Conservation (phyloP, 2,329 filamentous ascomycete species). For the Fusarium sp. region DNA sequence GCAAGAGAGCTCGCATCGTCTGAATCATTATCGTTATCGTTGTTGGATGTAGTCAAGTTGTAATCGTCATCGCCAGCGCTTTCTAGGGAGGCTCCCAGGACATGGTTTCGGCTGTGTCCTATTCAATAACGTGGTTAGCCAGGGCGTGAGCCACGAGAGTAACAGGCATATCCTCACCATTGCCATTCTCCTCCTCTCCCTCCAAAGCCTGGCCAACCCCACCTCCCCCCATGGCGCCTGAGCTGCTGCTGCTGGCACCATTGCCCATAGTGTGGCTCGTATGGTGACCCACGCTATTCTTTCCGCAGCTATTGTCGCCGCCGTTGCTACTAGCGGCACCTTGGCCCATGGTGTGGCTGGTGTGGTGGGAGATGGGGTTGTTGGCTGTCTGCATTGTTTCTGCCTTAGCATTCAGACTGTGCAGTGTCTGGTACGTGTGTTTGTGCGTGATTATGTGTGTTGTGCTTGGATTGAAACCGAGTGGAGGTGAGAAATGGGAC, state of each 20-base stretch:
- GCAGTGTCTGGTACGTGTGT: not conserved
- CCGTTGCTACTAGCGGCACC: slow-evolving; percentile 47
- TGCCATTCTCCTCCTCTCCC: slow-evolving; percentile 4
- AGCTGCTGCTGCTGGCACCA: slow-evolving; percentile 37
- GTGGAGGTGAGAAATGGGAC: too few relatives aligned
- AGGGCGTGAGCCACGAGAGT: not conserved
- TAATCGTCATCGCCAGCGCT: not conserved
- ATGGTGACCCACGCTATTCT: slow-evolving; percentile 41
- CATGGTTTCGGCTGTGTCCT: slow-evolving; percentile 11
- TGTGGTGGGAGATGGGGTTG: slow-evolving; percentile 49
- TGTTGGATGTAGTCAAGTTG: slow-evolving; percentile 19
- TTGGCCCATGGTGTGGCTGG: slow-evolving; percentile 49
- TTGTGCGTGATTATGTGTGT: too few relatives aligned
- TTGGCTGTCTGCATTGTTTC: slow-evolving; percentile 43
- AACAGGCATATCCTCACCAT: not conserved
- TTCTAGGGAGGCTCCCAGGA: slow-evolving; percentile 43
- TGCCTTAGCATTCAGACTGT: slow-evolving; percentile 34
- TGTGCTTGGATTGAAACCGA: too few relatives aligned
- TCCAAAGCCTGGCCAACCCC: slow-evolving; percentile 31
- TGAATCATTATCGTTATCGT: slow-evolving; percentile 11
- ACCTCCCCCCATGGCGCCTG: slow-evolving; percentile 28
- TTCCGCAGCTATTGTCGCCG: slow-evolving; percentile 41
- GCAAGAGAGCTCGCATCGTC: slow-evolving; percentile 23
- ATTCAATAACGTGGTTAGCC: not conserved
- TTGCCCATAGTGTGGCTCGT: slow-evolving; percentile 38